Base-by-base conservation (phyloP, 1,284 basidiomycete genomes). In the Apiotrichum montevideense region DNA sequence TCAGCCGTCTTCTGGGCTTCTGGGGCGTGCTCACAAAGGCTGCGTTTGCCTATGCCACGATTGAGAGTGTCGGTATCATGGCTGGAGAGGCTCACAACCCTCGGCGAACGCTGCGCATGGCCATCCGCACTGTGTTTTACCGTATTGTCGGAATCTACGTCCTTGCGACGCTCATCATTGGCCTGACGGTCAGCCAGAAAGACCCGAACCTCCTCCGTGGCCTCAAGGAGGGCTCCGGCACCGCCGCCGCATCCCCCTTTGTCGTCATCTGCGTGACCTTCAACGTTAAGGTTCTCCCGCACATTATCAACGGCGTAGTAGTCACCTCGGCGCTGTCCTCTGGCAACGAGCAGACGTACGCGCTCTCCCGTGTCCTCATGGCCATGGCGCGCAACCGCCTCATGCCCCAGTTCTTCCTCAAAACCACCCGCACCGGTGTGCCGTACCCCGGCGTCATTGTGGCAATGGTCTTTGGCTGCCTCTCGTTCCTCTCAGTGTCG, bases 191-290 rank as follows among this genome's bases (percentile, higher is more conserved):
- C 35, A 47, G 39, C 35, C 52, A 56, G 46, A 10, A 44, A 79
- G 79, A 63, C 41, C 51, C 79, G 72, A 13, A 66, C 66, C 60
- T 62, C 9, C 70, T 81, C 39, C 65, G 74, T 0, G 73, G 80
- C 15, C 81, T 92, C 29, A 74, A 81, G 58, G 77, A 87, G 48
- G 70, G 69, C 51, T 29, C 37, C 2, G 54, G 51, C 35, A 86
- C 82, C 35, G 88, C 88, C 48, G 82, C 84, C 4, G 82, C 83
- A 2, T 88, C 86, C 9, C 89, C 89, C 1, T 91, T 90, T 72
- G 88, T 91, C 59, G 87, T 91, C 63, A 87, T 72, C 52, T 71
- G 71, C 62, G 66, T 82, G 62, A 81, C 79, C 44, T 85, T 88
- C 2, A 85, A 87, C 35, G 91, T 92, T 75, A 84, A 83, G 63